Evolutionary conservation across 2,329 filamentous ascomycete genomes (phyloP).

Genomic region (Hypoxylon sp.): DNA sequence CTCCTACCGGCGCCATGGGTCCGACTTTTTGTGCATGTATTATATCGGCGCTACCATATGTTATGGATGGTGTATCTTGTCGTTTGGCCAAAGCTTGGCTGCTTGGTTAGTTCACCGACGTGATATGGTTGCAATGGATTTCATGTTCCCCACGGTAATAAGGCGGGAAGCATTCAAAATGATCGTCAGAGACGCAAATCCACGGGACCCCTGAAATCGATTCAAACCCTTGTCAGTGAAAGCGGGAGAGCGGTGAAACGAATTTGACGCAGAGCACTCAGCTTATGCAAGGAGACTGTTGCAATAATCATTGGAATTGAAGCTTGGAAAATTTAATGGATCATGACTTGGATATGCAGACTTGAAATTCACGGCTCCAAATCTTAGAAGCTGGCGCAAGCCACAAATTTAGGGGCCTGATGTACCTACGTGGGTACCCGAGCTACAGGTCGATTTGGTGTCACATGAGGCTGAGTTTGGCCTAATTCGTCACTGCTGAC

Average conservation of each 20-base stretch:
- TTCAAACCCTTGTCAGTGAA: constrained; percentile 28
- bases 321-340: constrained; percentile 13
- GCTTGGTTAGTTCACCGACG: constrained; percentile 32
- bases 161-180: constrained; percentile 33
- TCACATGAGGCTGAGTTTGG: constrained; percentile 27
- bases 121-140: constrained; percentile 35
- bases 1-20: constrained; percentile 53
- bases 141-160: constrained; percentile 44
- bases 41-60: constrained; percentile 45
- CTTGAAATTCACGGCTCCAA: not conserved
- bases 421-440: constrained; percentile 21
- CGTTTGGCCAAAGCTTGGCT: constrained; percentile 34
- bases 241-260: constrained; percentile 16
- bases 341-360: not conserved
- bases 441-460: constrained; percentile 2
- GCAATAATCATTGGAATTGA: not conserved
- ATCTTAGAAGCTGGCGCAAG: constrained; percentile 12
- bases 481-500: constrained; percentile 13
- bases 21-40: constrained; percentile 52
- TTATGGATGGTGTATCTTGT: constrained; percentile 16
- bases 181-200: constrained; percentile 38
- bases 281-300: constrained; percentile 2
- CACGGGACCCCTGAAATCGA: constrained; percentile 26
- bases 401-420: constrained; percentile 25
- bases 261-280: constrained; percentile 14